A percentile compares a stretch with the other conserved stretches of the same genome.
Conservation (phyloP, 78 protist genomes). For the Emiliania huxleyi region DNA sequence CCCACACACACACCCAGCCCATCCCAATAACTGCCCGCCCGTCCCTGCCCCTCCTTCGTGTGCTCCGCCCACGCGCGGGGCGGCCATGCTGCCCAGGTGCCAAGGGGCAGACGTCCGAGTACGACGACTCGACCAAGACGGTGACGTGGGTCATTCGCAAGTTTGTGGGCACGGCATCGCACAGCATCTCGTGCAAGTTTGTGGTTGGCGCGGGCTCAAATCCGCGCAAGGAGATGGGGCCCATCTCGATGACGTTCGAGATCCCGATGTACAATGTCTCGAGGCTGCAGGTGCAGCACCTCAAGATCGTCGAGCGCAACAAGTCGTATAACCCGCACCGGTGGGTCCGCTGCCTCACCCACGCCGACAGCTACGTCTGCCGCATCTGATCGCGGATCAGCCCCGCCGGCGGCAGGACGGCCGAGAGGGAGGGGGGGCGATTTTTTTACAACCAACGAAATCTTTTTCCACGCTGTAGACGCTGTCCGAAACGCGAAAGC, state of each 20-base stretch:
- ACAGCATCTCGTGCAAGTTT: neutral
- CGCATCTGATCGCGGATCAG: slow-evolving; percentile 30
- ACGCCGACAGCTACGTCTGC: slow-evolving; percentile 49
- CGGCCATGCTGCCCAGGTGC: no score
- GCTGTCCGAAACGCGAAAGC: no score
- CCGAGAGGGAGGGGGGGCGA: no score
- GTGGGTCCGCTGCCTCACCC: slow-evolving; percentile 76
- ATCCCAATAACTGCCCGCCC: no score
- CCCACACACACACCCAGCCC: no score
- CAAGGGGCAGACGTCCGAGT: slow-evolving; percentile 24
- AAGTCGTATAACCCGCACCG: slow-evolving; percentile 54
- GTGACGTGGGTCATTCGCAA: slow-evolving; percentile 29
- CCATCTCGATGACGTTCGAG: slow-evolving; percentile 74
- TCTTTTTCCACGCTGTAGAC: no score
- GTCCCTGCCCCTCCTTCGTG: no score
- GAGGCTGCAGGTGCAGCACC: slow-evolving; percentile 51
- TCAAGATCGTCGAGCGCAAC: slow-evolving; percentile 52
- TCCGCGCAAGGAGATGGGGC: slow-evolving; percentile 74
- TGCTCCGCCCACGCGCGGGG: no score
- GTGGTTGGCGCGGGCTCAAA: neutral
- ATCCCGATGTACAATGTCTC: slow-evolving; percentile 72
- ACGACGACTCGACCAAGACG: slow-evolving; percentile 24
- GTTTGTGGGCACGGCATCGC: slow-evolving; percentile 44
- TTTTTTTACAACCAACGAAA: no score
- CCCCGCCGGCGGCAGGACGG: no score